These are phyloP conservation scores for Abortiporus biennis DNA, from an alignment of 1,284 basidiomycete species.

Conservation along the genomic window DNA sequence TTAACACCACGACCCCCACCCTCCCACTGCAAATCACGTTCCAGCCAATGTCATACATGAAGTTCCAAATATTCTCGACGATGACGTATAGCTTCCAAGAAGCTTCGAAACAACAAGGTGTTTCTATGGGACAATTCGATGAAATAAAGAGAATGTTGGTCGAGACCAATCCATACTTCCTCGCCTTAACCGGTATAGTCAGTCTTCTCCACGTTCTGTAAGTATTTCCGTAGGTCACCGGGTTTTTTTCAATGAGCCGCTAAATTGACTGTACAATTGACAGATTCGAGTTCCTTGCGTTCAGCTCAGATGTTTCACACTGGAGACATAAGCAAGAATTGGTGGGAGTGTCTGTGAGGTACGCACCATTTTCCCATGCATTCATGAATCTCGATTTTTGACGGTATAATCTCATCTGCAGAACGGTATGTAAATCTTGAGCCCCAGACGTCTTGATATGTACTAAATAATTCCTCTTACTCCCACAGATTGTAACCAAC, in stretches of 20 bases:
- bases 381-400: conserved; percentile 9
- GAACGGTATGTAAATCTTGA: conserved; percentile 32
- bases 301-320: conserved; percentile 90
- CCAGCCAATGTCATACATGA: conserved; percentile 80
- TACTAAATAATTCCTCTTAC: conserved; percentile 2
- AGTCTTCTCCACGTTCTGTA: conserved; percentile 84
- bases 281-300: conserved; percentile 92
- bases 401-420: conserved; percentile 11
- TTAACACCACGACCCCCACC: conserved; percentile 70
- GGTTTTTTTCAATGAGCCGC: conserved; percentile 2
- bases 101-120: conserved; percentile 64
- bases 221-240: conserved; percentile 25
- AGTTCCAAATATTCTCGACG: conserved; percentile 79
- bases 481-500: conserved; percentile 78
- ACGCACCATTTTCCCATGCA: conserved; percentile 16
- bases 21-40: conserved; percentile 81
- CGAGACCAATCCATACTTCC: conserved; percentile 93
- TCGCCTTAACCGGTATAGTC: conserved; percentile 77
- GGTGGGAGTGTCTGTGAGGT: conserved; percentile 81
- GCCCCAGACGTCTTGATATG: neutral
- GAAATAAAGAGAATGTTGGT: conserved; percentile 90
- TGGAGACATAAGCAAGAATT: conserved; percentile 92
- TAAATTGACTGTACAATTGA: neutral
- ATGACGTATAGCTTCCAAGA: conserved; percentile 83
- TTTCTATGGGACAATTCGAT: conserved; percentile 72